Percentiles rank a stretch among this genome's conserved stretches.
These are phyloP conservation scores for Holtermanniella nyarrowii DNA, from an alignment of 768 basidiomycete genomes.

Conservation along the genomic window DNA sequence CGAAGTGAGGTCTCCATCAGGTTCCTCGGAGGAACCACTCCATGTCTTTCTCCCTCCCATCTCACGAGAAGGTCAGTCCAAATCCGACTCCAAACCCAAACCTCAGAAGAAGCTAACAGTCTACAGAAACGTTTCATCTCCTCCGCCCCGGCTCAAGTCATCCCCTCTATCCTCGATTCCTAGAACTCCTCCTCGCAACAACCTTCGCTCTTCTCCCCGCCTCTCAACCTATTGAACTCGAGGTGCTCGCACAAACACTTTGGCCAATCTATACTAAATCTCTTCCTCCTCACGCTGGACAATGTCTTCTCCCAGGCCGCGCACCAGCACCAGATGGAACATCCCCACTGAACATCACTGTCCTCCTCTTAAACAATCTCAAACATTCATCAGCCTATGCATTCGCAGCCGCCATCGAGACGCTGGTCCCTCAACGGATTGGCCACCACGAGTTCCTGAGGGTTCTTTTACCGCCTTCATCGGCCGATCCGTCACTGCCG, in stretches of 20 bases:
- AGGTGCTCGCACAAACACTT: conserved; percentile 21
- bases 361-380: conserved; percentile 34
- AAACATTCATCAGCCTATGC: conserved; percentile 31
- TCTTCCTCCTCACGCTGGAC: conserved; percentile 24
- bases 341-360: conserved; percentile 19
- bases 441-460: conserved; percentile 19
- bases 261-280: conserved; percentile 36
- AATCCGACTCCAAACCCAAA: not conserved
- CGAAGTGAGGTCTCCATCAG: conserved; percentile 25
- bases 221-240: conserved; percentile 16
- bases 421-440: conserved; percentile 19
- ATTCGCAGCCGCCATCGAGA: conserved; percentile 27
- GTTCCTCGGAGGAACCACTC: conserved; percentile 31
- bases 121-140: conserved; percentile 15
- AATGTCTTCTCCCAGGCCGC: conserved; percentile 6
- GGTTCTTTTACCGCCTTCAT: conserved; percentile 5
- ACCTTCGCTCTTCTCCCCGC: conserved; percentile 16
- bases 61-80: conserved; percentile 23
- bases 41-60: conserved; percentile 25
- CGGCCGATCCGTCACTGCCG: conserved; percentile 3
- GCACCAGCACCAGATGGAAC: conserved; percentile 3
- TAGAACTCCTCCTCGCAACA: conserved; percentile 31
- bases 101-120: not conserved
- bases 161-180: conserved; percentile 35
- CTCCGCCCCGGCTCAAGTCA: conserved; percentile 19